These are phyloP conservation scores for Rhododendron mucronatum DNA, from an alignment of 148 eudicot species.

Conservation along the genomic window DNA sequence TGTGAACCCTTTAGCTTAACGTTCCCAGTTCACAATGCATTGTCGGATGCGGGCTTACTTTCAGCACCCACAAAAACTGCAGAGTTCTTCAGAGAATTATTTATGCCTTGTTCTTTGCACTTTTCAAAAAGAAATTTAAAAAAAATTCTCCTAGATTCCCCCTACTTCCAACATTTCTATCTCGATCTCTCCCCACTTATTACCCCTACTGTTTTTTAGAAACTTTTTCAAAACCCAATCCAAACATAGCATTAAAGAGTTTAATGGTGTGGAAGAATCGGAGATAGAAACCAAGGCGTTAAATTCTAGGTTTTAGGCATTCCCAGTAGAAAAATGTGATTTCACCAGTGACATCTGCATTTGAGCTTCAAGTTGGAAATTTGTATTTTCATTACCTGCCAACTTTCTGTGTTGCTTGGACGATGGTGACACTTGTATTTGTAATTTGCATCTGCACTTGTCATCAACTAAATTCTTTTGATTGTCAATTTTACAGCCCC, in stretches of 20 bases:
- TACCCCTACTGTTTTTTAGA: too few relatives aligned
- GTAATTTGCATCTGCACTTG: background rate
- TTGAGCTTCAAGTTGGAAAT: background rate
- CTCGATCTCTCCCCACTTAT: too few relatives aligned
- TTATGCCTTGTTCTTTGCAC: too few relatives aligned
- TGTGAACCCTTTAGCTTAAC: background rate
- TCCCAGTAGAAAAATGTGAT: background rate
- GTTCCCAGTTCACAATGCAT: background rate
- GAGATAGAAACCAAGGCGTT: background rate
- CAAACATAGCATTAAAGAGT: too few relatives aligned
- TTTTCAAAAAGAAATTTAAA: too few relatives aligned
- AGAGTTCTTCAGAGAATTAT: background rate
- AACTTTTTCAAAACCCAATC: too few relatives aligned
- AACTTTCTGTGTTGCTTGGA: background rate
- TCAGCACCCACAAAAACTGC: background rate
- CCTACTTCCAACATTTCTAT: too few relatives aligned
- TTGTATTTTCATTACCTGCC: background rate
- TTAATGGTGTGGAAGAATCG: background rate
- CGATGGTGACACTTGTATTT: background rate
- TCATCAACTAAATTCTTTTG: background rate
- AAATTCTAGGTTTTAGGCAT: background rate
- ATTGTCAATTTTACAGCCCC: background rate
- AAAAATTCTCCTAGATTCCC: too few relatives aligned
- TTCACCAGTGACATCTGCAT: background rate
- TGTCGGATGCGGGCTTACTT: background rate